These are phyloP conservation scores for Diplodia mutila DNA, from an alignment of 2,329 filamentous ascomycete genomes.

Conservation along the genomic window DNA sequence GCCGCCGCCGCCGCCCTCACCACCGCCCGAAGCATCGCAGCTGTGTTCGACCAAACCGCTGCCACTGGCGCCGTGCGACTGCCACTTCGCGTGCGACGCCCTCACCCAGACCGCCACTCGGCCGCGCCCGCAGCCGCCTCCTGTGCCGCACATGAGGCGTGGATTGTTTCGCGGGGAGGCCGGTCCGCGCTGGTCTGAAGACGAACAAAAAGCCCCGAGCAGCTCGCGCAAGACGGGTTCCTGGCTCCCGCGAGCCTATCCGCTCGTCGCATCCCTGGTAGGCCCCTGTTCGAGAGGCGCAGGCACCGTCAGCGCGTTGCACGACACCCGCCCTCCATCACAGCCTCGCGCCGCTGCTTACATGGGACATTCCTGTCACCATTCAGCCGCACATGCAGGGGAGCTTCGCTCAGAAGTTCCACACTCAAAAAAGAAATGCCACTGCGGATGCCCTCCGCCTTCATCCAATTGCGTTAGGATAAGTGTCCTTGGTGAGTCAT, in stretches of 20 bases:
- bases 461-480: background rate
- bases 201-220: background rate
- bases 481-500: background rate
- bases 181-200: too few relatives aligned
- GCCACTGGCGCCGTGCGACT: background rate
- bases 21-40: slow-evolving; percentile 4
- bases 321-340: slow-evolving; percentile 13
- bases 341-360: slow-evolving; percentile 17
- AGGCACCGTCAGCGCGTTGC: slow-evolving; percentile 21
- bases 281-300: slow-evolving; percentile 10
- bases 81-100: background rate
- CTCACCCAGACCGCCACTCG: background rate
- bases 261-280: background rate
- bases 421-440: background rate
- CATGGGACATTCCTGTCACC: slow-evolving; percentile 19
- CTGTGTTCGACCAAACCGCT: background rate
- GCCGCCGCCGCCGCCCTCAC: background rate
- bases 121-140: background rate
- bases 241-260: slow-evolving; percentile 13
- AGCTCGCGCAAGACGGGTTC: slow-evolving; percentile 13
- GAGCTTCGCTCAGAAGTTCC: background rate
- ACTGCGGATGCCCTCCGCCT: background rate
- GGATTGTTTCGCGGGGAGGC: background rate
- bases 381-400: slow-evolving; percentile 21
- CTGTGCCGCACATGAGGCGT: background rate